Conservation (phyloP, 2,329 filamentous ascomycete species). For the Phaeomoniella chlamydospora region DNA sequence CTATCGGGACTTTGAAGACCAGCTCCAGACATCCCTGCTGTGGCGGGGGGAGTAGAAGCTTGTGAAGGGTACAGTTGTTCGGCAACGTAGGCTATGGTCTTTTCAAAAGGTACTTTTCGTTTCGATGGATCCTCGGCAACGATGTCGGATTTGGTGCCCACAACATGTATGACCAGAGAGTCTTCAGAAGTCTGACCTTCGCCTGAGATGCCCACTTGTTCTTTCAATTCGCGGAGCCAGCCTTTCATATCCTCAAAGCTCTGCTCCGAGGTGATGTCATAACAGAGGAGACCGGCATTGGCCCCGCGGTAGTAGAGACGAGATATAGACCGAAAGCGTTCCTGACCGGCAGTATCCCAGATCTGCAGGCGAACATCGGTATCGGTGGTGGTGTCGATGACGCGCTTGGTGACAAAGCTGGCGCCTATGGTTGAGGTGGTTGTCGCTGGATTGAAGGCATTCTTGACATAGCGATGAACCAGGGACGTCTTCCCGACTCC, state of each 20-base stretch:
- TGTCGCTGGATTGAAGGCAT: constrained; percentile 23
- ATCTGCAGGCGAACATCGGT: constrained; percentile 85
- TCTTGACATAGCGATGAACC: constrained; percentile 33
- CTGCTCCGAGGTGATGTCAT: constrained; percentile 75
- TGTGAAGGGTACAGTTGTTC: constrained; percentile 70
- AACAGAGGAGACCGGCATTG: constrained; percentile 86
- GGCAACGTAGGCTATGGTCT: constrained; percentile 88
- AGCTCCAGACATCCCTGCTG: constrained; percentile 30
- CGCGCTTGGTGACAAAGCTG: constrained; percentile 65
- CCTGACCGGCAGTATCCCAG: constrained; percentile 93
- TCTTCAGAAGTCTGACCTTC: constrained; percentile 18
- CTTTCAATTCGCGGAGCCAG: constrained; percentile 75
- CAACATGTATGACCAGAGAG: constrained; percentile 81
- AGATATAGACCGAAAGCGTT: constrained; percentile 87
- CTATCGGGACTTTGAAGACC: constrained; percentile 21
- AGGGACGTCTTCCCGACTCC: constrained; percentile 39
- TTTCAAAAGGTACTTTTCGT: constrained; percentile 82
- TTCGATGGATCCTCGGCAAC: constrained; percentile 67
- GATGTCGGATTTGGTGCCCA: constrained; percentile 86
- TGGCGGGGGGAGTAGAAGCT: constrained; percentile 52
- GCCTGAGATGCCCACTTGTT: constrained; percentile 41
- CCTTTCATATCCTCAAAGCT: constrained; percentile 87
- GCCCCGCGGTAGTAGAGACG: constrained; percentile 93
- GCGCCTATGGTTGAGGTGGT: constrained; percentile 56
- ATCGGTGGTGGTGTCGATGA: constrained; percentile 70